Base-by-base conservation (phyloP, 2,329 filamentous ascomycete genomes). In the Pleoardoris graminearum region DNA sequence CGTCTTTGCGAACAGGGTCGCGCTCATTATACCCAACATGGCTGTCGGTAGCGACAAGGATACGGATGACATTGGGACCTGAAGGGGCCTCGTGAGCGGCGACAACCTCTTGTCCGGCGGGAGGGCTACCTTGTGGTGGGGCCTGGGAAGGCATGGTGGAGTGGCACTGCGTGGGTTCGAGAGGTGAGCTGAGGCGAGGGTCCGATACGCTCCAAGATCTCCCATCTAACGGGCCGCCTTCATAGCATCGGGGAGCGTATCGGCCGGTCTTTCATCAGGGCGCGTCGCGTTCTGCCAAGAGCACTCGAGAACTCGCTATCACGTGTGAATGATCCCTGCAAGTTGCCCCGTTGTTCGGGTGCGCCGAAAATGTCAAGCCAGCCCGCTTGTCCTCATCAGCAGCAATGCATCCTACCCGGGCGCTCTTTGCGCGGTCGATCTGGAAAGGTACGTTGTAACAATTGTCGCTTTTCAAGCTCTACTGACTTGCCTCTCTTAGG, bases 21-120 rank as follows among this genome's bases (percentile, higher is more conserved):
- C 92, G 87, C 76, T 99, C 94, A 69, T 91, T 90, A 75, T 91
- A 97, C 47, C 94, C 94, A 55, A 99, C 94, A 88, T 99, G 94
- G 64, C 95, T 97, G 73, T 99, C 94, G 14, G 93, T 97, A 33
- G 94, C 88, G 54, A 99, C 83, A 32, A 99, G 85, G 60, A 99
- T 94, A 60, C 91, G 90, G 68, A 99, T 97, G 0, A 91, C 96
- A 76, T 99, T 91, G 63, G 89, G 75, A 47, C 78, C 82, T 81
- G 43, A 7, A 23, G 11, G 32, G 16, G 16, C 4, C 25, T n/a
- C 36, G 49, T 67, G 21, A 67, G 58, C 36, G 12, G 17, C 16
- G 36, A 27, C 17, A 3, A 16, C 17, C 14, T 33, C 25, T 19
- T 32, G n/a, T 17, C 17, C 41, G 7, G 44, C 23, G 36, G 37